Conservation (phyloP, 805 yeast genomes). For the Wickerhamiella sergipiensis region DNA sequence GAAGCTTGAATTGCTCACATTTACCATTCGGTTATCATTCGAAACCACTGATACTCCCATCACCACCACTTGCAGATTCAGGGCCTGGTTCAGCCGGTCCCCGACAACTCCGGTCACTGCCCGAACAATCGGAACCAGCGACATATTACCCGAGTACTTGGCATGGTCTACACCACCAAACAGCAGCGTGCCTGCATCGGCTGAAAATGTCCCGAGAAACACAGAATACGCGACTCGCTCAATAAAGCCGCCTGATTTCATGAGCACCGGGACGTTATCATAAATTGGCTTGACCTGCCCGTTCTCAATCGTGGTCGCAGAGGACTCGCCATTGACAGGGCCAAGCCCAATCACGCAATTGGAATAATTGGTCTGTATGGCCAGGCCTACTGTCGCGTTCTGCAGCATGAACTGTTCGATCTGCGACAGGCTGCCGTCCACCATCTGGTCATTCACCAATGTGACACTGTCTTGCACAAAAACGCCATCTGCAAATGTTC, state of each 20-base stretch:
- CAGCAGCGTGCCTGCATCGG: conserved; percentile 27
- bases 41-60: conserved; percentile 1
- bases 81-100: background rate
- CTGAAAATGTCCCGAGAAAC: conserved; percentile 26
- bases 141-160: conserved; percentile 29
- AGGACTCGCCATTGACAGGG: background rate
- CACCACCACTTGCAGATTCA: conserved; percentile 1
- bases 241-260: conserved; percentile 37
- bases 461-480: background rate
- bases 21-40: background rate
- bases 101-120: background rate
- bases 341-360: background rate
- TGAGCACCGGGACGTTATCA: conserved; percentile 47
- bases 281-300: conserved; percentile 25
- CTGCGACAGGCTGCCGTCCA: background rate
- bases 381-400: background rate
- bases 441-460: background rate
- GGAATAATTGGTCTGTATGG: background rate
- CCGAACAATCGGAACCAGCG: conserved; percentile 23
- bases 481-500: background rate
- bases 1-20: conserved; percentile 18
- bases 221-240: conserved; percentile 34
- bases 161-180: conserved; percentile 35
- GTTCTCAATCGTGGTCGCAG: conserved; percentile 5
- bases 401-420: background rate